Evolutionary conservation across 768 basidiomycete species (phyloP).

Genomic region (Pulveroboletus sp.): DNA sequence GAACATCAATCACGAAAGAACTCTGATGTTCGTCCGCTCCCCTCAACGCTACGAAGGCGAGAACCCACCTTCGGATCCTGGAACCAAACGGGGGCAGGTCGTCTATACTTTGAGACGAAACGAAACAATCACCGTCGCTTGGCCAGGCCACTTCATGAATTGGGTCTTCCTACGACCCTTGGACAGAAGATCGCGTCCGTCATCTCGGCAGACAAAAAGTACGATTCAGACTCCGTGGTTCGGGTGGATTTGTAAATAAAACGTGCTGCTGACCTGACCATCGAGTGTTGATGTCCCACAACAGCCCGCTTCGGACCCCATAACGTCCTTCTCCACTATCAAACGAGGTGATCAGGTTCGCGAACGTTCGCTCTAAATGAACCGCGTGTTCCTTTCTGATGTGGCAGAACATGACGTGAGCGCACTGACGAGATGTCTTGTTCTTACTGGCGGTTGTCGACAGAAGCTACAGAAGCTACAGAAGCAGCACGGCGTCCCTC

Average conservation of each 20-base stretch:
- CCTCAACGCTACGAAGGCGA: constrained; percentile 4
- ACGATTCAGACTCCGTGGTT: not conserved
- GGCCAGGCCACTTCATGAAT: not conserved
- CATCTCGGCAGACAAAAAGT: constrained; percentile 3
- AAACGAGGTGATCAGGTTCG: constrained; percentile 15
- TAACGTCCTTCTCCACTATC: constrained; percentile 21
- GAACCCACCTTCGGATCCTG: not conserved
- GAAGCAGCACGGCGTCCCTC: not conserved
- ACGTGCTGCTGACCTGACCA: not conserved
- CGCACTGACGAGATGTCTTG: not conserved
- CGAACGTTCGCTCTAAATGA: constrained; percentile 1
- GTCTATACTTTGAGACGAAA: not conserved
- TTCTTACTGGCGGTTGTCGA: not conserved
- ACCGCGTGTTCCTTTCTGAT: constrained; percentile 7
- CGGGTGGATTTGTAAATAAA: constrained; percentile 6
- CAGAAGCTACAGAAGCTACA: constrained; percentile 2
- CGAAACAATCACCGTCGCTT: not conserved
- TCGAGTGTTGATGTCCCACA: constrained; percentile 8
- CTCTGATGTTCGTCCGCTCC: not conserved
- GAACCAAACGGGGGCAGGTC: not conserved
- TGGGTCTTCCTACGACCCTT: constrained; percentile 1
- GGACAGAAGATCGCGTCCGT: not conserved
- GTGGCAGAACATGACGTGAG: constrained; percentile 2
- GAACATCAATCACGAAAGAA: constrained; percentile 4
- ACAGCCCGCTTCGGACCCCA: constrained; percentile 19